Evolutionary conservation across 208 protist genomes (phyloP).

Genomic region (Leishmania amazonensis): DNA sequence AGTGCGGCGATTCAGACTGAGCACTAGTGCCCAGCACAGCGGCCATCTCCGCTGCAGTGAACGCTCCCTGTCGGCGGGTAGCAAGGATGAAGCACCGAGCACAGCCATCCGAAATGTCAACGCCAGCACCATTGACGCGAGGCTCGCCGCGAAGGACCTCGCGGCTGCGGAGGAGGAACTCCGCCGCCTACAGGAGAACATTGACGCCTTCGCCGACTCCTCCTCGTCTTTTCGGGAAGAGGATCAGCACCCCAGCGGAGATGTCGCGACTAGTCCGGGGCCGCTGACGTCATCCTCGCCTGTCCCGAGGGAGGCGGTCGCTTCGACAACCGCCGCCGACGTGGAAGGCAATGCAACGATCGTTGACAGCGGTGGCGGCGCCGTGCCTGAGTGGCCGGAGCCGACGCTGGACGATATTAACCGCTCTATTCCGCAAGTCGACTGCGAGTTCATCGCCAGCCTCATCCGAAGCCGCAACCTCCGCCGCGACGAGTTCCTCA

Average conservation of each 20-base stretch:
- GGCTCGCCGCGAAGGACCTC: constrained; percentile 1
- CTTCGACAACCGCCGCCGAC: neutral
- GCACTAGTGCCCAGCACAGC: neutral
- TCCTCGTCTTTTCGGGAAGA: neutral
- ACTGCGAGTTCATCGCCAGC: constrained; percentile 77
- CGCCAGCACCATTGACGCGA: neutral
- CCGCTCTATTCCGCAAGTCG: constrained; percentile 80
- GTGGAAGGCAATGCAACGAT: neutral
- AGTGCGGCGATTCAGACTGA: neutral
- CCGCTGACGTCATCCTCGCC: constrained; percentile 5
- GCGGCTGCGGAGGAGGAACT: constrained; percentile 14
- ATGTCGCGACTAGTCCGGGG: neutral
- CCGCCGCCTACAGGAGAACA: constrained; percentile 8
- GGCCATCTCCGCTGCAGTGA: neutral
- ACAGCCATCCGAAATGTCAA: neutral
- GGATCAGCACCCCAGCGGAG: neutral
- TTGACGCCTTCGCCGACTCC: constrained; percentile 1
- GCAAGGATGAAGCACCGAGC: neutral
- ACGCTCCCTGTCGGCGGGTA: neutral
- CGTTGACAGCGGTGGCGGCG: constrained; percentile 1
- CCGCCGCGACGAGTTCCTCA: constrained; percentile 52
- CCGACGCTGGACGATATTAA: constrained; percentile 74
- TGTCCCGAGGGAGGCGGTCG: neutral
- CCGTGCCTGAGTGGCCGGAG: constrained; percentile 46
- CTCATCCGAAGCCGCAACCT: constrained; percentile 64